Base-by-base conservation (phyloP, 2,329 filamentous ascomycete species). In the Curvularia hawaiiensis region DNA sequence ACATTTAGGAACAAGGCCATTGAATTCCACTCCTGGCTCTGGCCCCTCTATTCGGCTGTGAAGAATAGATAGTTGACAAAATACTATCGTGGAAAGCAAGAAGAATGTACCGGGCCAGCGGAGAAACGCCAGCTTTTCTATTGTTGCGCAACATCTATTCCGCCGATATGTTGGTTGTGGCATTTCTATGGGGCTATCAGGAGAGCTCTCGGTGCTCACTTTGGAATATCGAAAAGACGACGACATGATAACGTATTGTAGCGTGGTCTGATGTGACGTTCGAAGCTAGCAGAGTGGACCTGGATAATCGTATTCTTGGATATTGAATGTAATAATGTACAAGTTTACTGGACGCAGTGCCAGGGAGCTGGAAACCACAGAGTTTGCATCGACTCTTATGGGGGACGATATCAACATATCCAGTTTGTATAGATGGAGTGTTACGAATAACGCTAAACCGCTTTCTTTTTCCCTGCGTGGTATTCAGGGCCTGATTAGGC, bases 1-100 rank as follows among this genome's bases (percentile, higher is more conserved):
- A 63, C 63, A 66, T 3, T 35, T 14, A 1, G 65, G 65, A 7
- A 68, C 51, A 11, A 68, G 46, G 3, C 45, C 35, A 26, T 68
- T 66, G 18, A 65, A 50, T 5, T 66, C 62, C 8, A 40, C 52
- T 28, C 65, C 59, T 16, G 63, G 24, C 5, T 50, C 30, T 7
- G 45, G 20, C 11, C 30, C 24, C 6, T n/a, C 31, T 7, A 58
- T 58, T 41, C 62, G 62, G 22, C 31, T 47, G 24, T 61, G 54
- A n/a, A 68, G 35, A 7, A 66, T 62, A 3, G 59, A 61, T 1
- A 66, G 4, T 28, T 66, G 57, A 39, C 59, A 58, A 5, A 54
- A 45, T 5, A 68, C 50, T 18, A 61, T 63, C 12, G 38, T 43
- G 30, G 52, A 24, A 5, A 66, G 45, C 0, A 65, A 38, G 20